Conservation (phyloP, 2,329 filamentous ascomycete species). For the Camillea tinctor region DNA sequence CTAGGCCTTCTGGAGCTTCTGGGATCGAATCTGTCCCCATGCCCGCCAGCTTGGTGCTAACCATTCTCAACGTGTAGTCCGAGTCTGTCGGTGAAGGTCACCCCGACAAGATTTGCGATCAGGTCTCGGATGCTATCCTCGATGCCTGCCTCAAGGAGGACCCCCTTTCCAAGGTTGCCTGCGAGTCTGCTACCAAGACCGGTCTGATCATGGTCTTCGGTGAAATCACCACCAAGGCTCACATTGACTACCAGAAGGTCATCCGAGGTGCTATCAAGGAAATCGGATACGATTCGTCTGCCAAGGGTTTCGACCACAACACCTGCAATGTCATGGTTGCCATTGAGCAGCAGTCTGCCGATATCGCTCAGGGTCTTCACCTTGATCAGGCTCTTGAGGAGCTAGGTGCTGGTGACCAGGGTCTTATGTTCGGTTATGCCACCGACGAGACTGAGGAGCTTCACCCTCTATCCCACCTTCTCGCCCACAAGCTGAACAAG, state of each 20-base stretch:
- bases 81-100: conserved; percentile 89
- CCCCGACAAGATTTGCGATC: conserved; percentile 96
- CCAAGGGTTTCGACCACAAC: conserved; percentile 99
- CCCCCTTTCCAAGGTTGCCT: conserved; percentile 97
- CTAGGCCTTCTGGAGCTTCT: not conserved
- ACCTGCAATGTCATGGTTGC: conserved; percentile 97
- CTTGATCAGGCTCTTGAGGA: conserved; percentile 97
- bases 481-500: conserved; percentile 95
- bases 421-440: conserved; percentile 99
- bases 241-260: conserved; percentile 96
- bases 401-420: conserved; percentile 98
- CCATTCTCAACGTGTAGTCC: conserved; percentile 53
- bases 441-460: conserved; percentile 98
- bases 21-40: too few relatives aligned
- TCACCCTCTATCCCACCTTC: conserved; percentile 87
- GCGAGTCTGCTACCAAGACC: conserved; percentile 99
- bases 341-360: conserved; percentile 98
- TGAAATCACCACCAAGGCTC: conserved; percentile 97
- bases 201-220: conserved; percentile 99
- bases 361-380: conserved; percentile 98
- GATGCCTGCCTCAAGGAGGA: conserved; percentile 95
- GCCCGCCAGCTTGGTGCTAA: conserved; percentile 14
- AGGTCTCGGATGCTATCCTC: conserved; percentile 97
- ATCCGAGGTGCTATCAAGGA: conserved; percentile 95
- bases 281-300: conserved; percentile 95